Evolutionary conservation across 345 rosid species (phyloP), one percentile per base, ranked within the genome.

Genomic region (Eucalyptus fibrosa): DNA sequence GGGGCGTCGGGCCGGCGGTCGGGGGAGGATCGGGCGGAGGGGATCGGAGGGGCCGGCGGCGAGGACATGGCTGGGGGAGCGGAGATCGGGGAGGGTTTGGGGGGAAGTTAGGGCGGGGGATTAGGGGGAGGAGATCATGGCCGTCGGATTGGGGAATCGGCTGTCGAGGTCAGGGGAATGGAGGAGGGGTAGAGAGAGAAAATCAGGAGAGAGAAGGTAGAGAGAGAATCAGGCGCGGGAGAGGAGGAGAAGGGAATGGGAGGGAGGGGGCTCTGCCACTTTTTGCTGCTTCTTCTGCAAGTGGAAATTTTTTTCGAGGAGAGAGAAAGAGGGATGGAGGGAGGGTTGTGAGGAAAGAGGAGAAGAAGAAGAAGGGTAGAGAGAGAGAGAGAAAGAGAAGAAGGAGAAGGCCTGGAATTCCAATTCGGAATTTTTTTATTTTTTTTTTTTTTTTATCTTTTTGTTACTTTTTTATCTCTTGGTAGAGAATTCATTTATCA

Each of bases 1-100:
- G 30, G 45, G 69, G 89, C 12, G 55, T 92, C 93, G 92, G 90
- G 51, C 86, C 91, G 90, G 53, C 81, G 90, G 50, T 86, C 65
- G 86, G 93, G 93, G 87, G 92, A 83, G 91, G 94, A 88, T 93
- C 92, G 94, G 91, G 93, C 95, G 95, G 91, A 69, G 88, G 90
- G 90, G 87, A 77, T 65, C 65, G 94, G 90, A 90, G 94, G 91
- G 91, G 94, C 89, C 88, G 96, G 93, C 87, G 93, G 94, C 86
- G 92, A 91, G 55, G 94, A 93, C 95, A 94, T 94, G 91, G 91
- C 45, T 69, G 5, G 62, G 30, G 30, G 95, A 91, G 55, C 51
- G 88, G 90, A 90, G 87, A 72, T 65, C 51, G 94, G 91, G 69
- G 69, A 30, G 69, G 69, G 34, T 13, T 13, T 30, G 55, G 50